Evolutionary conservation across 352 stramenopile genomes (phyloP), one percentile per base, ranked within the genome.

Genomic region (Phytophthora cactorum): DNA sequence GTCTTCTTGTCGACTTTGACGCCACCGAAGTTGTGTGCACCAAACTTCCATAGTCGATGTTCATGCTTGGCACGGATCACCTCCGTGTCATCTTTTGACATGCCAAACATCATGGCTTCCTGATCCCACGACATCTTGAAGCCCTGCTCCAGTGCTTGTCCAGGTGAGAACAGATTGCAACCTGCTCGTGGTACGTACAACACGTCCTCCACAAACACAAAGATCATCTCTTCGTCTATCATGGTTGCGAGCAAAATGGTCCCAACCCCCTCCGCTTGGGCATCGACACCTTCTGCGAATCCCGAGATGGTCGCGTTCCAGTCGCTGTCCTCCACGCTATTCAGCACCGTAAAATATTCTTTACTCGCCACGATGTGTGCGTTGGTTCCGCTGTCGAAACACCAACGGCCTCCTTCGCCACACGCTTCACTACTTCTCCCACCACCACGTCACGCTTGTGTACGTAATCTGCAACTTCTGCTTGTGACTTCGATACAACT

Each of bases 151-250:
- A 58, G 31, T 44, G 64, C 43, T 46, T 49, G 45, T 27, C 64
- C 43, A 29, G 57, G 56, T 8, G 56, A 66, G 15, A 72, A 59
- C 3, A 72, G 22, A 22, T 72, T 72, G 27, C 56, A 63, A 2
- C 56, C 64, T 22, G 64, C 57, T 11, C 36, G 28, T 10, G 51
- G 55, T 6, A 70, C 63, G 15, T 59, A 63, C 9, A 66, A 17
- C 1, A 66, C 28, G 29, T 55, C 64, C n/a, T 72, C 57, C 1
- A 63, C 1, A 4, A 59, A 45, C 10, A 66, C 29, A 5, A 53
- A 36, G 8, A 72, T 28, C 51, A 66, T 66, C 49, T 72, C 7
- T 25, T 66, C 57, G 36, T 72, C 52, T n/a, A 55, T 52, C 45
- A 59, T 54, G 1, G 32, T 31, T 4, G 43, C 57, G 2, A 66